Conservation (phyloP, 768 basidiomycete genomes). For the Serendipita indica region DNA sequence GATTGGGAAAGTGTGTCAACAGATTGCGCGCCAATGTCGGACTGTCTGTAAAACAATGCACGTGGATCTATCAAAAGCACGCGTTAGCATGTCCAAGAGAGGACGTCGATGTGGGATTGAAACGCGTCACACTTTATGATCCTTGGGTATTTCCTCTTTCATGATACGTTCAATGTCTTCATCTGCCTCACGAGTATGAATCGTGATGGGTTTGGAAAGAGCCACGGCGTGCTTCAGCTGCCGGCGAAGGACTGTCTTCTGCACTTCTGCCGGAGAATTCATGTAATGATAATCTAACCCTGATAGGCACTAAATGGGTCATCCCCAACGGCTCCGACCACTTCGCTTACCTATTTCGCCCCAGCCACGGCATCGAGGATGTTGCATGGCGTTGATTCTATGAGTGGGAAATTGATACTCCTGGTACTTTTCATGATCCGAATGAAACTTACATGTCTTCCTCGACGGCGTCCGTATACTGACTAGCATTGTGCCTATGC, state of each 20-base stretch:
- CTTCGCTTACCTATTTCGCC: slow-evolving; percentile 56
- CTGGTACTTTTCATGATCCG: background rate
- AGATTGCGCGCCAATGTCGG: slow-evolving; percentile 58
- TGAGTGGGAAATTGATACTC: background rate
- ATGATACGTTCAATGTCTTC: slow-evolving; percentile 66
- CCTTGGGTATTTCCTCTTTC: slow-evolving; percentile 56
- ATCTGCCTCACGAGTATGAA: slow-evolving; percentile 78
- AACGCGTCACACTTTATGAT: slow-evolving; percentile 38
- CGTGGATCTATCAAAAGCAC: slow-evolving; percentile 43
- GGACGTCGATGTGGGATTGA: background rate
- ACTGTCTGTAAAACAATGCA: slow-evolving; percentile 80
- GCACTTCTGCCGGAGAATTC: slow-evolving; percentile 53
- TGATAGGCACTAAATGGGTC: background rate
- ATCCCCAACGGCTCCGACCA: background rate
- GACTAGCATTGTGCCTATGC: slow-evolving; percentile 52
- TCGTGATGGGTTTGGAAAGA: slow-evolving; percentile 63
- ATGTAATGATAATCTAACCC: slow-evolving; percentile 67
- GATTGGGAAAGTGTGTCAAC: slow-evolving; percentile 62
- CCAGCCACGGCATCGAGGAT: slow-evolving; percentile 75
- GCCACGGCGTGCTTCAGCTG: slow-evolving; percentile 56
- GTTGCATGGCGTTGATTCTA: slow-evolving; percentile 51
- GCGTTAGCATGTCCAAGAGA: background rate
- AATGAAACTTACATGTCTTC: slow-evolving; percentile 39
- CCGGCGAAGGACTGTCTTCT: slow-evolving; percentile 47
- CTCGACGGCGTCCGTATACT: slow-evolving; percentile 55